These are phyloP conservation scores for Epichloe coenophiala DNA, from an alignment of 2,329 filamentous ascomycete species.

Conservation along the genomic window DNA sequence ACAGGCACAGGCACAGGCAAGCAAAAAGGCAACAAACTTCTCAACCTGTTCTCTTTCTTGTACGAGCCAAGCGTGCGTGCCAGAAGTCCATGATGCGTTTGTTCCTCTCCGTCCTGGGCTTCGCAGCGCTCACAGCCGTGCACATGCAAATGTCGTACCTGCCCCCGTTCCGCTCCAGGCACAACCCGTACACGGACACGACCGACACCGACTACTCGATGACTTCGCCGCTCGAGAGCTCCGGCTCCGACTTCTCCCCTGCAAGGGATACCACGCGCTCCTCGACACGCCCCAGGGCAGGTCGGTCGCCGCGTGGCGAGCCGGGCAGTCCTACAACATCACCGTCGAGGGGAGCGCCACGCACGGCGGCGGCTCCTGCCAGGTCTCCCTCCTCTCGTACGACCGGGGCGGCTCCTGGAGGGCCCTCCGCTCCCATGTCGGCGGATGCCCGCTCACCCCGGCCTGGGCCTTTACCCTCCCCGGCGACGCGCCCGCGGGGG, in stretches of 20 bases:
- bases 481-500: slow-evolving; percentile 40
- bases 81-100: neutral
- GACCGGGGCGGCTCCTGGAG: slow-evolving; percentile 57
- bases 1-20: no score
- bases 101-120: slow-evolving; percentile 23
- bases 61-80: no score
- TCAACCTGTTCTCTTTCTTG: neutral
- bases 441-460: slow-evolving; percentile 34
- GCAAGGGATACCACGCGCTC: slow-evolving; percentile 50
- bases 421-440: slow-evolving; percentile 48
- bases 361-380: slow-evolving; percentile 64
- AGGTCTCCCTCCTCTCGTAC: slow-evolving; percentile 61
- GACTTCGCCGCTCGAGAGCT: slow-evolving; percentile 47
- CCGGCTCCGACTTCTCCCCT: slow-evolving; percentile 59
- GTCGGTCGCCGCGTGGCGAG: slow-evolving; percentile 45
- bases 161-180: slow-evolving; percentile 37
- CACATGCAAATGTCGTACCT: slow-evolving; percentile 45
- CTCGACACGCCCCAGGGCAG: slow-evolving; percentile 35
- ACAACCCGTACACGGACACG: slow-evolving; percentile 33
- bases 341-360: slow-evolving; percentile 47
- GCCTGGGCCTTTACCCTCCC: slow-evolving; percentile 56
- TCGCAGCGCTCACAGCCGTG: slow-evolving; percentile 30
- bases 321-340: slow-evolving; percentile 50
- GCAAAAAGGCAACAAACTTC: neutral
- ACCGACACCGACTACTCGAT: slow-evolving; percentile 55